Evolutionary conservation across 2,329 filamentous ascomycete species (phyloP).

Genomic region (Colletotrichum somersetense): DNA sequence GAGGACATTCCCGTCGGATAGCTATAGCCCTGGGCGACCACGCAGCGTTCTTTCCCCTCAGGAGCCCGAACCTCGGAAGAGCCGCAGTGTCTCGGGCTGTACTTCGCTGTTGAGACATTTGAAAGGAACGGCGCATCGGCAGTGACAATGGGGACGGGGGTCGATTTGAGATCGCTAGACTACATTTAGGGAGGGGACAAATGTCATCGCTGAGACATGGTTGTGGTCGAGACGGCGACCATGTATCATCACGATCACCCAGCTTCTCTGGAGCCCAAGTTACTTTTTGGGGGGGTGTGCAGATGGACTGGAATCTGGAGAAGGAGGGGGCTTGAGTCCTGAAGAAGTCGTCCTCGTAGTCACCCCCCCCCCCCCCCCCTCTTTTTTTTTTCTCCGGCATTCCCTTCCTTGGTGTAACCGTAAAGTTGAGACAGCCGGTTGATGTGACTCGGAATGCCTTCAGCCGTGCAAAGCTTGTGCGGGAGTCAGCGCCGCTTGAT

Average conservation of each 20-base stretch:
- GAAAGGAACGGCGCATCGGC: not conserved
- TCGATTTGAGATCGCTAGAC: not conserved
- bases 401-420: no score
- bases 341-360: not conserved
- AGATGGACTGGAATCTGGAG: not conserved
- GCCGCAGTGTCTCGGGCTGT: not conserved
- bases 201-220: not conserved
- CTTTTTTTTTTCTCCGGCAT: no score
- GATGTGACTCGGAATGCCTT: not conserved
- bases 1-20: not conserved
- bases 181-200: not conserved
- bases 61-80: no score
- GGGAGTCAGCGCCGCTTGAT: not conserved
- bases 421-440: not conserved
- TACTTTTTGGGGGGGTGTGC: not conserved
- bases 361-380: no score
- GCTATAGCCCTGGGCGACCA: no score
- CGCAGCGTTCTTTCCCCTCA: not conserved
- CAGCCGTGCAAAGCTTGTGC: not conserved
- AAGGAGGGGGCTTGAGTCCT: no score
- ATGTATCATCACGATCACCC: not conserved
- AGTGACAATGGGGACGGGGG: no score
- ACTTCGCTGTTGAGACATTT: not conserved
- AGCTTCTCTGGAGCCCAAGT: not conserved
- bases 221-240: not conserved